phyloP scores from a whole-genome alignment of 441 rosid genomes.

The Bruguiera hainesii region DNA sequence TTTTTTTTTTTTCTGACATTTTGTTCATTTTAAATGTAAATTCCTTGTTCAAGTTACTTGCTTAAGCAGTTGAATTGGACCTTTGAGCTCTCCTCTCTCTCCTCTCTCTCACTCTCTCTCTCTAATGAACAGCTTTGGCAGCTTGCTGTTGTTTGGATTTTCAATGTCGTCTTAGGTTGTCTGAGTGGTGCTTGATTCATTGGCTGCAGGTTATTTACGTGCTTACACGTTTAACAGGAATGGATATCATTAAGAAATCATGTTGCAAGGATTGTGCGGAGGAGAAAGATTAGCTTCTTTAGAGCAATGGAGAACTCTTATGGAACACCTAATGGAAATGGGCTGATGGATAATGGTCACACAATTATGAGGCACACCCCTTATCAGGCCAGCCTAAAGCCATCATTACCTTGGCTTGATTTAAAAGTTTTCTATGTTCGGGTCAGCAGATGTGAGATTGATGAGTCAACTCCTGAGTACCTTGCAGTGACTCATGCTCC shows the following conservation, averaged over 20 bases:
- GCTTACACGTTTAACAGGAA: constrained; percentile 12
- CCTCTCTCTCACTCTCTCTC: neutral
- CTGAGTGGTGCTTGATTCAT: constrained; percentile 18
- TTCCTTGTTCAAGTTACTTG: constrained; percentile 7
- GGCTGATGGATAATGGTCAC: constrained; percentile 31
- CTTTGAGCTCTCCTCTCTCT: neutral
- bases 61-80: constrained; percentile 5
- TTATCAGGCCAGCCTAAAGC: constrained; percentile 30
- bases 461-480: constrained; percentile 55
- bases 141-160: constrained; percentile 10
- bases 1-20: neutral
- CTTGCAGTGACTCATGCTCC: constrained; percentile 66
- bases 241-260: constrained; percentile 18
- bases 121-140: constrained; percentile 1
- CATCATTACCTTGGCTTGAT: constrained; percentile 60
- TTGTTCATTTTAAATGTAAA: neutral
- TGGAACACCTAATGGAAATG: constrained; percentile 40
- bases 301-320: constrained; percentile 52
- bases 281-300: constrained; percentile 20
- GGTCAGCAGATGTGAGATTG: constrained; percentile 58
- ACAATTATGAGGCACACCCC: constrained; percentile 37
- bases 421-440: constrained; percentile 72
- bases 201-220: constrained; percentile 31
- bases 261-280: constrained; percentile 27
- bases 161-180: constrained; percentile 9